phyloP scores from a whole-genome alignment of 306 rosid species.

The Vachellia collinsii region DNA sequence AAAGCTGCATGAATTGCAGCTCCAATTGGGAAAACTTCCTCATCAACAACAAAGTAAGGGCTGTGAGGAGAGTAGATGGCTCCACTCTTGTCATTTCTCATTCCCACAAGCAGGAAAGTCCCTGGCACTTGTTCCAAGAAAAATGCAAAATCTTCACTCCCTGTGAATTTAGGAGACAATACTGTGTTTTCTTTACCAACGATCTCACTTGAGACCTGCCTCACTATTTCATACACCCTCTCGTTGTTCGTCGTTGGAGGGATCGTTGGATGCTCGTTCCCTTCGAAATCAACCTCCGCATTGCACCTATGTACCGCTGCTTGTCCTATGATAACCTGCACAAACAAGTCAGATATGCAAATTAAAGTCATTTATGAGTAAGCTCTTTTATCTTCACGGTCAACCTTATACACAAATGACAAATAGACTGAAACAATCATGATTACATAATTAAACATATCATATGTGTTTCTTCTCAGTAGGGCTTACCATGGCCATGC shows the following conservation, averaged over 20 bases:
- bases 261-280: slow-evolving; percentile 67
- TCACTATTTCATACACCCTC: slow-evolving; percentile 59
- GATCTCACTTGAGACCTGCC: slow-evolving; percentile 53
- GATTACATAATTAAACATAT: not conserved
- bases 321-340: slow-evolving; percentile 71
- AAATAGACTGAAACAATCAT: not conserved
- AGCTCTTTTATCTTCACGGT: not conserved
- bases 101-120: slow-evolving; percentile 64
- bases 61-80: slow-evolving; percentile 64
- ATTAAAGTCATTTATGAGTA: not conserved
- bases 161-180: slow-evolving; percentile 63
- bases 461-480: not conserved
- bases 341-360: slow-evolving; percentile 17
- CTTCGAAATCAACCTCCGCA: slow-evolving; percentile 66
- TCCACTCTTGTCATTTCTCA: slow-evolving; percentile 63
- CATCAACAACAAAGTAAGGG: slow-evolving; percentile 66
- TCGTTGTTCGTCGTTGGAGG: slow-evolving; percentile 73
- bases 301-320: slow-evolving; percentile 77
- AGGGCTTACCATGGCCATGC: not conserved
- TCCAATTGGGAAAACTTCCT: slow-evolving; percentile 74
- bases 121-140: slow-evolving; percentile 80
- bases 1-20: slow-evolving; percentile 89
- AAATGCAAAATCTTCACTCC: slow-evolving; percentile 94
- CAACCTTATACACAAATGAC: not conserved
- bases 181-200: slow-evolving; percentile 67